These are phyloP conservation scores for Trametes pubescens DNA, from an alignment of 1,284 basidiomycete species.

Conservation along the genomic window DNA sequence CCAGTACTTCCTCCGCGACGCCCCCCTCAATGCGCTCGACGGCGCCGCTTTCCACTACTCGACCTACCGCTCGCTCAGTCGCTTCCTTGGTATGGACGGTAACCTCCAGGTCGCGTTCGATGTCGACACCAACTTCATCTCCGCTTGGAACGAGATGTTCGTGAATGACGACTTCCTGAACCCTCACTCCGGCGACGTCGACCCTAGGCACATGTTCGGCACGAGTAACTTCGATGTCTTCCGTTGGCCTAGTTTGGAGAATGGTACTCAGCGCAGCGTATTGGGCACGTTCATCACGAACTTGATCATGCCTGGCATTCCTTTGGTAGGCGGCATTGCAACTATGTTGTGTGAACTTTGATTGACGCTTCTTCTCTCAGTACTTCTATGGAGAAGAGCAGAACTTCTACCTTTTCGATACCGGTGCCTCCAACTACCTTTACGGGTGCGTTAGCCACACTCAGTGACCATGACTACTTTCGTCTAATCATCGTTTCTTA, in stretches of 20 bases:
- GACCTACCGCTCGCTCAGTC: constrained; percentile 82
- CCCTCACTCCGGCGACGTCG: constrained; percentile 66
- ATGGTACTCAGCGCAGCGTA: constrained; percentile 80
- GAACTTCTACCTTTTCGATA: constrained; percentile 85
- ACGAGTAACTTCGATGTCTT: constrained; percentile 93
- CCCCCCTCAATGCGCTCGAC: constrained; percentile 71
- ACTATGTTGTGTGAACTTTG: background rate
- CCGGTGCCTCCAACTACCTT: constrained; percentile 86
- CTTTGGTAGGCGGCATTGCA: constrained; percentile 59
- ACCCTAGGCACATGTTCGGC: constrained; percentile 90
- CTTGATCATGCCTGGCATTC: constrained; percentile 87
- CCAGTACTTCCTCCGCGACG: constrained; percentile 82
- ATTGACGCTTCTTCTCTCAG: constrained; percentile 45
- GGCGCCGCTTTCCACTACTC: constrained; percentile 91
- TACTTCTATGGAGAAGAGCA: constrained; percentile 91
- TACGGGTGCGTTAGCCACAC: constrained; percentile 60
- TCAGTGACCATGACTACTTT: no score
- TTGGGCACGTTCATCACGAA: constrained; percentile 82
- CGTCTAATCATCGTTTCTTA: constrained; percentile 12
- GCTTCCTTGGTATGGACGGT: constrained; percentile 93
- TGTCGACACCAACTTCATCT: constrained; percentile 80
- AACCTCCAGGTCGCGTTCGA: constrained; percentile 90
- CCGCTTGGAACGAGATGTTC: constrained; percentile 90
- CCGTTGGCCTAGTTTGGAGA: constrained; percentile 88
- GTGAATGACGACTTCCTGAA: constrained; percentile 89